Base-by-base conservation (phyloP, 2,329 filamentous ascomycete genomes). In the Colletotrichum paranaense region DNA sequence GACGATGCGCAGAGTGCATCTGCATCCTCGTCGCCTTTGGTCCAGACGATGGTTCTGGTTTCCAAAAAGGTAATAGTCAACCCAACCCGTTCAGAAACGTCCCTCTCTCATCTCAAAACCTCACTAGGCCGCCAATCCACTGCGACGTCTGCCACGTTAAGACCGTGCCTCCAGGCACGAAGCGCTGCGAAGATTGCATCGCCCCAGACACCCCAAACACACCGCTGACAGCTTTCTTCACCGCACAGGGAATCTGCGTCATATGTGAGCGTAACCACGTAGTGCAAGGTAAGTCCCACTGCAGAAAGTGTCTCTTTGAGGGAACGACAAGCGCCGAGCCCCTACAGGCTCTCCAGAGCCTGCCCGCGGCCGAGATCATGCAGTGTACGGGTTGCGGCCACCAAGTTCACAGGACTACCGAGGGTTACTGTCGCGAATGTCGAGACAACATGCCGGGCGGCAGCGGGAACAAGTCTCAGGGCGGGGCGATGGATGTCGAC, bases 1-100 rank as follows among this genome's bases (percentile, higher is more conserved):
- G 66, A 24, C 66, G 66, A 7, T 68, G 66, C 19, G 16, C 16
- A 12, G 57, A 53, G 16, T 68, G 57, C 49, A 62, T 68, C 57
- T 63, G 42, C 28, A 52, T 63, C 8, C 60, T 63, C 19, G 22
- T 63, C 9, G 60, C 60, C 12, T 63, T 63, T 19, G 60, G 60
- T 7, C 60, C 60, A 26, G 60, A 63, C 60, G 28, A 35, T 9
- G n/a, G 19, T 26, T 11, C 22, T 5, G n/a, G 19, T 19, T 7
- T 16, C 4, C 9, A 35, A 16, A 6, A 52, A 30, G 16, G n/a
- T 19, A 26, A n/a, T 1, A 26, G n/a, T 14, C 4, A 30, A 19
- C 7, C n/a, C 28, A 11, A 24, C 4, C 60, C n/a, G 14, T 11
- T n/a, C 42, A 49, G 8, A 9, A 22, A 7, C 19, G 9, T 22